These are phyloP conservation scores for Lathyrus sativus DNA, from an alignment of 306 rosid species.

Conservation along the genomic window DNA sequence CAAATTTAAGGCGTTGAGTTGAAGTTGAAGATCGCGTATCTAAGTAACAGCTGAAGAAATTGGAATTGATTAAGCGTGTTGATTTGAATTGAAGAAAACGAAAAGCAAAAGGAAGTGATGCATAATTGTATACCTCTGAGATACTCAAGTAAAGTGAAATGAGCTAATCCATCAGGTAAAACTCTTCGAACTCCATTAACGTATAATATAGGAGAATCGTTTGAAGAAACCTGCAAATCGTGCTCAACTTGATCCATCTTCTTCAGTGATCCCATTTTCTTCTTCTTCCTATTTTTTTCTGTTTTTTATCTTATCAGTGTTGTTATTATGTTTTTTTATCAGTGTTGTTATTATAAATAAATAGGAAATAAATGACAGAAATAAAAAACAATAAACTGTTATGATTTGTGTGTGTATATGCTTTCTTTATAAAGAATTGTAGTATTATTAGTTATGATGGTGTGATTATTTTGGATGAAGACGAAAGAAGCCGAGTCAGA, in stretches of 20 bases:
- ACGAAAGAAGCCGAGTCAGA: background rate
- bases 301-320: no score
- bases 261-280: constrained; percentile 69
- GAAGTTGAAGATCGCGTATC: no score
- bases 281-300: no score
- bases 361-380: background rate
- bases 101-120: background rate
- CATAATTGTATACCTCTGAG: constrained; percentile 65
- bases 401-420: background rate
- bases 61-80: no score
- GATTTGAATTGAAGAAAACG: background rate
- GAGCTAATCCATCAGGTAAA: constrained; percentile 82
- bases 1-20: no score
- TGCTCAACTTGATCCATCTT: constrained; percentile 38
- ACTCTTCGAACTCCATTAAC: constrained; percentile 76
- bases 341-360: no score
- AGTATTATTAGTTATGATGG: no score
- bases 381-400: background rate
- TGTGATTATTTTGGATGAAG: background rate
- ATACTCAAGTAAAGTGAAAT: constrained; percentile 85
- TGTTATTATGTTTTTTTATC: no score
- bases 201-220: constrained; percentile 54
- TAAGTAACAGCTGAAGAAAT: no score
- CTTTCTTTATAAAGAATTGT: background rate
- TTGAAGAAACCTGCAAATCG: constrained; percentile 42